These are phyloP conservation scores for Populus hybrid DNA, from an alignment of 441 rosid genomes.

Conservation along the genomic window DNA sequence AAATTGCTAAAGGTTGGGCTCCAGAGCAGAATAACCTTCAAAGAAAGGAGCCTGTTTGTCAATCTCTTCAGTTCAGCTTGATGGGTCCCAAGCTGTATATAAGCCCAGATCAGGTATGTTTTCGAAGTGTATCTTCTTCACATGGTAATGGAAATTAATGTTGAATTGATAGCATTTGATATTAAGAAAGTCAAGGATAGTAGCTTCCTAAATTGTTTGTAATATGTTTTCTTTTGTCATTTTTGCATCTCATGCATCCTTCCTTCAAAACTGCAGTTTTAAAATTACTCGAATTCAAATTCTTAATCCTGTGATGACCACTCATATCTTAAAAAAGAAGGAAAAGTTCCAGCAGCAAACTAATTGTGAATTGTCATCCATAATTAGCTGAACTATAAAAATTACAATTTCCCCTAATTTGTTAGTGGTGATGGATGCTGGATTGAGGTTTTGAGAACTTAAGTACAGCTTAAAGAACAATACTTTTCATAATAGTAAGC, in stretches of 20 bases:
- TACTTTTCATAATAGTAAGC: background rate
- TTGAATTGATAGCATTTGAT: background rate
- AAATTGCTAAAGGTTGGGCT: conserved; percentile 63
- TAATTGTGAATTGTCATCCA: background rate
- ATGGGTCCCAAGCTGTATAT: conserved; percentile 75
- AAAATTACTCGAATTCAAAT: background rate
- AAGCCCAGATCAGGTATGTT: conserved; percentile 65
- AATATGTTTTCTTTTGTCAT: background rate
- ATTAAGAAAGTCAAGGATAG: background rate
- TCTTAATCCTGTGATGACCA: background rate
- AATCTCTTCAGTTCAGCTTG: conserved; percentile 69
- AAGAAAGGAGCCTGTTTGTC: conserved; percentile 75
- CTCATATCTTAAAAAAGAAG: background rate
- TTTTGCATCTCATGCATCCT: background rate
- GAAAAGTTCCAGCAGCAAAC: background rate
- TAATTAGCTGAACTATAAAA: background rate
- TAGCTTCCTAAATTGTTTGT: background rate
- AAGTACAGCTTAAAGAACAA: background rate
- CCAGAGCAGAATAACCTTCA: conserved; percentile 55
- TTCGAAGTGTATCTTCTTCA: background rate
- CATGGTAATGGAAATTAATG: conserved; percentile 1
- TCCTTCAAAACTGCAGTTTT: background rate
- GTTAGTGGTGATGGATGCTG: background rate
- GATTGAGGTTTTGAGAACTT: background rate
- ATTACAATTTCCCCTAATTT: background rate